Evolutionary conservation across 2,329 filamentous ascomycete species (phyloP), one percentile per base, ranked within the genome.

Genomic region (Gyromitra esculenta): DNA sequence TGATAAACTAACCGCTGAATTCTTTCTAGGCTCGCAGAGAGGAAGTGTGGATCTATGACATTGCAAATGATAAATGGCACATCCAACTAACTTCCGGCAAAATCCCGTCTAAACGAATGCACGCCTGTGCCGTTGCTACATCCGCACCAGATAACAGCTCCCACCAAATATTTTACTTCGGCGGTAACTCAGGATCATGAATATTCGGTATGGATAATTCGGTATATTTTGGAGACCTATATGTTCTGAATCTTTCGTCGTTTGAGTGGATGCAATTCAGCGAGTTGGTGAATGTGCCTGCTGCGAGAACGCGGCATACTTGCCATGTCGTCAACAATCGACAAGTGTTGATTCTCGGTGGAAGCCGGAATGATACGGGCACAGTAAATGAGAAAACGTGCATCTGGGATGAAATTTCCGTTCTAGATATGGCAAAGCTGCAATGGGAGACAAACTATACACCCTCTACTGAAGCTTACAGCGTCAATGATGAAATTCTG

Each of bases 291-390:
- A 67, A 73, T 35, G 11, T 39, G 13, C 67, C 68, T 8, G 54
- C 66, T 6, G 52, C 57, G 2, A 41, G 73, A 21, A 67, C 68
- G 5, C 62, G 73, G n/a, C 73, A 76, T 54, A 76, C 73, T 9
- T 76, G 73, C 56, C 68, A 73, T 67, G 48, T 73, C 18, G 13
- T 67, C 25, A 76, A 76, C 25, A 65, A 73, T 8, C 37, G 50
- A 15, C 73, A 76, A 41, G 8, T 76, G 67, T n/a, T 76, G 25
- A 62, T 76, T 59, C n/a, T 73, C 21, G 50, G 60, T 6, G 68
- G 73, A 6, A 50, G 67, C 9, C n/a, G 68, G 13, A 76, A 76
- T n/a, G 73, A 67, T 35, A 60, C 73, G 3, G 25, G 31, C 2
- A 57, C 69, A 11, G 21, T 18, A 5, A 35, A 54, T 8, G 6